Base-by-base conservation (phyloP, 495 filamentous ascomycete species). In the Aspergillus olivimuriae region DNA sequence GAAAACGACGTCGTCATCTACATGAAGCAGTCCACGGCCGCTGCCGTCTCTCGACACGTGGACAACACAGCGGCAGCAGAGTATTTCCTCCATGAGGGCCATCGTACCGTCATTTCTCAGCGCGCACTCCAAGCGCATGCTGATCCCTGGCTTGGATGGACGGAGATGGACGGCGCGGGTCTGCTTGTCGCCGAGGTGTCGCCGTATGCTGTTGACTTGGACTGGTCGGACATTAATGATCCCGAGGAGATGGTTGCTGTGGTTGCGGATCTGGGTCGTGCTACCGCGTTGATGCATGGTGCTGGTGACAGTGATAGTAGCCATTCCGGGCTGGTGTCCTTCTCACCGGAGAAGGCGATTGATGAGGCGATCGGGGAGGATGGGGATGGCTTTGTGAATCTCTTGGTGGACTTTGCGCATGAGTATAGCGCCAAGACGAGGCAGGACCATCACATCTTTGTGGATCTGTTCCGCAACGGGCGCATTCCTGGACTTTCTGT, bases 1-100 rank as follows among this genome's bases (percentile, higher is more conserved):
- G 48, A 51, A 38, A 51, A 51, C 24, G 48, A 51, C 32, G 48
- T 51, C 9, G 39, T 51, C 16, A 51, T 51, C 4, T 51, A 46
- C 43, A 51, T 51, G 48, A 51, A 51, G 23, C 48, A 51, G 42
- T 46, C 48, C 11, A 18, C 11, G 1, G 16, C 48, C 8, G 48
- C 48, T 0, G 48, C 48, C 5, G 48, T 51, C 15, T 46, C 47
- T 1, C 35, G 38, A 1, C 48, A 51, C 15, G 48, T 51, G 18
- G 10, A 22, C 10, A 46, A 51, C 33, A 19, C 43, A 11, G 32
- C 48, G 3, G 43, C 38, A 11, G 23, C 37, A 4, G 20, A 10
- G n/a, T 51, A 51, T 34, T 51, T 51, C 33, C 43, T 36, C 17
- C 48, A 51, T 22, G 48, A 51, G 16, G 48, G 48, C 23, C 48